Evolutionary conservation across 768 basidiomycete species (phyloP).

Genomic region (Strobilomyces dryophilus): DNA sequence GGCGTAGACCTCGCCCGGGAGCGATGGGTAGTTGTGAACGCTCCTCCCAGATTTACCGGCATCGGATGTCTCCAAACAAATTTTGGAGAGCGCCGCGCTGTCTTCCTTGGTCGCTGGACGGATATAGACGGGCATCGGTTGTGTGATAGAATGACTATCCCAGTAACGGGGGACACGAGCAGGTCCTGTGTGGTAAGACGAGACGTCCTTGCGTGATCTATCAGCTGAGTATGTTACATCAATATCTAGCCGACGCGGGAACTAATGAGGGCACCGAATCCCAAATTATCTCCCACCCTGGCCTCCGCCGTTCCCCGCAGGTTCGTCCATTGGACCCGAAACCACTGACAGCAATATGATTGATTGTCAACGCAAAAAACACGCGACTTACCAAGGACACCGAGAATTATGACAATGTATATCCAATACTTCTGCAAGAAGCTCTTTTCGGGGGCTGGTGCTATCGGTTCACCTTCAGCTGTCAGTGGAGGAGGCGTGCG

Average conservation of each 20-base stretch:
- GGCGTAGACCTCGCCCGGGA: conserved; percentile 70
- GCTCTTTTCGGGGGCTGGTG: conserved; percentile 62
- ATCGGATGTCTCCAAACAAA: conserved; percentile 72
- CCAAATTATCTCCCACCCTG: conserved; percentile 23
- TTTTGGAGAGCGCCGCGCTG: conserved; percentile 53
- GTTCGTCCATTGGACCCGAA: conserved; percentile 29
- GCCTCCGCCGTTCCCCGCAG: conserved; percentile 15
- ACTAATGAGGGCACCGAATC: background rate
- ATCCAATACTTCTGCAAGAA: conserved; percentile 93
- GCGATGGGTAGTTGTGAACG: conserved; percentile 57
- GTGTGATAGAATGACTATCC: background rate
- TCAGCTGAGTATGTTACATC: conserved; percentile 13
- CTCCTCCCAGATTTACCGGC: conserved; percentile 63
- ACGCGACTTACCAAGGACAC: conserved; percentile 52
- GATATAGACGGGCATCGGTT: conserved; percentile 40
- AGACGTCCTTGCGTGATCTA: background rate
- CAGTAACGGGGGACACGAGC: no score
- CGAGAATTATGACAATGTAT: conserved; percentile 58
- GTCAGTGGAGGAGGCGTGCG: conserved; percentile 64
- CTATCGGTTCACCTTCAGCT: conserved; percentile 58
- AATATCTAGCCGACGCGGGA: conserved; percentile 15
- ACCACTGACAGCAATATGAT: conserved; percentile 17
- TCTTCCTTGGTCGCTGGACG: conserved; percentile 56
- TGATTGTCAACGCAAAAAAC: background rate
- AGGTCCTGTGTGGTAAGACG: background rate